These are phyloP conservation scores for Syncephalis plumigaleata DNA, from an alignment of 371 early-diverging fungal genomes.

Conservation along the genomic window DNA sequence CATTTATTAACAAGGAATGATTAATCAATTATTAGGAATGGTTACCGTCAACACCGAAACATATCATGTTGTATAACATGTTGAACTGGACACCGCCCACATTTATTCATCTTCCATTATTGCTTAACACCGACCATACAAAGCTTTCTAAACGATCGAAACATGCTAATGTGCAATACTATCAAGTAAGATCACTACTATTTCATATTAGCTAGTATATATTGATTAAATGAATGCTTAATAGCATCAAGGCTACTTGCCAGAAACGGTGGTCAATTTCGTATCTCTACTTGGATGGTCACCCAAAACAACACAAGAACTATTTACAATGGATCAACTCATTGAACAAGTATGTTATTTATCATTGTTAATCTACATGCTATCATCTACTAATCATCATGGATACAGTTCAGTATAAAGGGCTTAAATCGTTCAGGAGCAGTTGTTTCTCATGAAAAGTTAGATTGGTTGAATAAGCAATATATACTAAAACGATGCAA, in stretches of 20 bases:
- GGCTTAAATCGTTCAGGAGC: slow-evolving; percentile 59
- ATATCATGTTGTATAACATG: slow-evolving; percentile 62
- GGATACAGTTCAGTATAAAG: slow-evolving; percentile 39
- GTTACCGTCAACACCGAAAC: slow-evolving; percentile 86
- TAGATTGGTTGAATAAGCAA: slow-evolving; percentile 74
- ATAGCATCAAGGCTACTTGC: slow-evolving; percentile 66
- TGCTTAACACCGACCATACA: slow-evolving; percentile 62
- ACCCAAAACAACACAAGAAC: slow-evolving; percentile 31
- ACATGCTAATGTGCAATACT: slow-evolving; percentile 58
- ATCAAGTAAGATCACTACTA: slow-evolving; percentile 13
- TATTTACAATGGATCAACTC: slow-evolving; percentile 45
- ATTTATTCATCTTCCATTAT: slow-evolving; percentile 79
- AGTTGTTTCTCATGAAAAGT: slow-evolving; percentile 53
- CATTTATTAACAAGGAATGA: not conserved
- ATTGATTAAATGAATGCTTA: no score
- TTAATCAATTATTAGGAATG: slow-evolving; percentile 41
- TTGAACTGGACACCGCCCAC: slow-evolving; percentile 63
- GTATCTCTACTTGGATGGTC: slow-evolving; percentile 79
- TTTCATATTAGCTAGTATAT: not conserved
- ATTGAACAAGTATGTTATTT: slow-evolving; percentile 26
- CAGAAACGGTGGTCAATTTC: slow-evolving; percentile 77
- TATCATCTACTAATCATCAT: not conserved
- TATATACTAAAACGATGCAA: slow-evolving; percentile 37
- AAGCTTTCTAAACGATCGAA: slow-evolving; percentile 77
- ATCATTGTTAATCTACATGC: not conserved